Evolutionary conservation across 352 stramenopile species (phyloP).

Genomic region (Phytophthora fragariaefolia): DNA sequence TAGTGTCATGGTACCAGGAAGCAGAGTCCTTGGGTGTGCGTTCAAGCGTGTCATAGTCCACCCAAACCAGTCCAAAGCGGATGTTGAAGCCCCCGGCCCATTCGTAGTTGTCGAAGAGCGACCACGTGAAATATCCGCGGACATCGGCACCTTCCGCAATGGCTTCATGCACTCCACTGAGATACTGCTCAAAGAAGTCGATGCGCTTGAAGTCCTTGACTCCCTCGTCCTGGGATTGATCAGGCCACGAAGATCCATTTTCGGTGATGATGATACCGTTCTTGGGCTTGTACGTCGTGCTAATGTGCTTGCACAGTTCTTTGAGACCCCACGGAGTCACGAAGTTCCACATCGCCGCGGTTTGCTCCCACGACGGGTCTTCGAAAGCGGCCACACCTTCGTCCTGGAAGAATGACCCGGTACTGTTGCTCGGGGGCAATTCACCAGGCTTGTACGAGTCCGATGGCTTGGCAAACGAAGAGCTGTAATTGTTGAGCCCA

Average conservation of each 20-base stretch:
- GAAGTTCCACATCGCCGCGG: slow-evolving; percentile 84
- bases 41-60: slow-evolving; percentile 67
- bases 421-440: slow-evolving; percentile 18
- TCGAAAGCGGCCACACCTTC: slow-evolving; percentile 46
- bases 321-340: slow-evolving; percentile 82
- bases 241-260: slow-evolving; percentile 86
- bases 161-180: slow-evolving; percentile 68
- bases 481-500: slow-evolving; percentile 95
- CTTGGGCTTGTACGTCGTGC: slow-evolving; percentile 77
- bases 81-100: slow-evolving; percentile 79
- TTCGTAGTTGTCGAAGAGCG: slow-evolving; percentile 93
- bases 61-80: slow-evolving; percentile 64
- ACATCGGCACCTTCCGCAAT: slow-evolving; percentile 64
- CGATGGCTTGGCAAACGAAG: slow-evolving; percentile 50
- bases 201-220: slow-evolving; percentile 81
- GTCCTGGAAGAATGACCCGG: slow-evolving; percentile 46
- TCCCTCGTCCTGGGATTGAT: slow-evolving; percentile 72
- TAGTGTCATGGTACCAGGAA: slow-evolving; percentile 56
- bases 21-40: slow-evolving; percentile 68
- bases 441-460: slow-evolving; percentile 40
- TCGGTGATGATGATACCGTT: slow-evolving; percentile 92
- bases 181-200: slow-evolving; percentile 87
- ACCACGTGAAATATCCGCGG: slow-evolving; percentile 92
- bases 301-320: slow-evolving; percentile 91
- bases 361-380: slow-evolving; percentile 73